These are phyloP conservation scores for Colletotrichum endophyticum DNA, from an alignment of 2,329 filamentous ascomycete genomes.

Conservation along the genomic window DNA sequence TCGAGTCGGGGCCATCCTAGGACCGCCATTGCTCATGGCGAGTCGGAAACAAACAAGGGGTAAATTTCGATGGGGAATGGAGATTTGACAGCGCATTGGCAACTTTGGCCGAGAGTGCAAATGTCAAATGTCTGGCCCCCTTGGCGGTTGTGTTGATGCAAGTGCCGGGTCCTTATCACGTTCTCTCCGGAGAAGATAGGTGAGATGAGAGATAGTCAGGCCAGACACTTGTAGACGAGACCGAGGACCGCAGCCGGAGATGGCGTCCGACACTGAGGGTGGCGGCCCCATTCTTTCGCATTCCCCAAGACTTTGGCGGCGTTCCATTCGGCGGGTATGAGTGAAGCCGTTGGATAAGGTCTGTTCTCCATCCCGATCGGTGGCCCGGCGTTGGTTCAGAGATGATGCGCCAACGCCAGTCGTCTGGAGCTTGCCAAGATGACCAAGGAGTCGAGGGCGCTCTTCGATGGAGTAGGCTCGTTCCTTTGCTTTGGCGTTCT, in stretches of 20 bases:
- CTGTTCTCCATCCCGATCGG: constrained; percentile 5
- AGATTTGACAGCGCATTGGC: constrained; percentile 6
- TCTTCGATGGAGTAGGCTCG: too few species aligned
- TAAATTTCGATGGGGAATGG: background rate
- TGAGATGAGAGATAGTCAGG: background rate
- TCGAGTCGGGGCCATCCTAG: constrained; percentile 15
- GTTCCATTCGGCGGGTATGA: background rate
- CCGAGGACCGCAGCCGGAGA: background rate
- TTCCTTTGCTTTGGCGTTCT: too few species aligned
- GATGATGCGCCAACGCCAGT: background rate
- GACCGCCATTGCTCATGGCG: background rate
- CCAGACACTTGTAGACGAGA: background rate
- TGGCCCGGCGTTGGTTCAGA: background rate
- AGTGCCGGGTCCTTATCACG: constrained; percentile 8
- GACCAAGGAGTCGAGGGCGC: background rate
- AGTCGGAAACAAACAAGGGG: constrained; percentile 8
- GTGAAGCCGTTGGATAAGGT: background rate
- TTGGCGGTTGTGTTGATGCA: constrained; percentile 7
- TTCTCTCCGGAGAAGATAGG: background rate
- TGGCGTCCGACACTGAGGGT: background rate
- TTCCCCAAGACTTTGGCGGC: background rate
- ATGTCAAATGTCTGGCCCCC: background rate
- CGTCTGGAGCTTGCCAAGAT: background rate
- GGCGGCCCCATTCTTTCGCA: constrained; percentile 4
- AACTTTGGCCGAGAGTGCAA: background rate